Percentiles rank a stretch among this genome's conserved stretches.
Conservation (phyloP, 176 grass and related monocot genomes). For the Ensete ventricosum region DNA sequence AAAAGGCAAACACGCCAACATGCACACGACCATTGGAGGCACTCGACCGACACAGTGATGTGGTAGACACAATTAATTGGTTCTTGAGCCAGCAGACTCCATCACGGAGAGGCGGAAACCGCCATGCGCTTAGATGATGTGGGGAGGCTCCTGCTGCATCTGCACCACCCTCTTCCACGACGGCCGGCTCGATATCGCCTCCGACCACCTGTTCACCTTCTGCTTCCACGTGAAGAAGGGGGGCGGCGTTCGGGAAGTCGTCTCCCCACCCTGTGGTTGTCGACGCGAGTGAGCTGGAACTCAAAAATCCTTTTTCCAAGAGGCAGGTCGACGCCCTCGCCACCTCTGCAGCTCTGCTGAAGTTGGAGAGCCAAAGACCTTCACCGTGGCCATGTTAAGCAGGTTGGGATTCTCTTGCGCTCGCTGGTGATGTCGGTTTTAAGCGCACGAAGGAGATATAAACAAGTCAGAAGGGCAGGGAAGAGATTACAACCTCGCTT, state of each 20-base stretch:
- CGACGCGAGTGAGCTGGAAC: slow-evolving; percentile 88
- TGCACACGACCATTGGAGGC: too few species aligned
- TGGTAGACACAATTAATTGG: not conserved
- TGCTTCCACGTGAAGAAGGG: slow-evolving; percentile 36
- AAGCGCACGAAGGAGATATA: too few species aligned
- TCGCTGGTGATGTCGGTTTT: too few species aligned
- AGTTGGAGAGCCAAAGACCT: slow-evolving; percentile 76
- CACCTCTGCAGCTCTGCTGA: slow-evolving; percentile 49
- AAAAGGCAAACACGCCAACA: too few species aligned
- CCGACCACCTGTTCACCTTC: slow-evolving; percentile 70
- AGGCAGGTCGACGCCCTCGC: slow-evolving; percentile 78
- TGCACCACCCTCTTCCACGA: slow-evolving; percentile 62
- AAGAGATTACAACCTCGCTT: too few species aligned
- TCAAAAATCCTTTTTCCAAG: slow-evolving; percentile 30
- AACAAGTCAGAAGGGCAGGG: too few species aligned
- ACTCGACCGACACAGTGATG: too few species aligned
- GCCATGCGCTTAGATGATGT: not conserved
- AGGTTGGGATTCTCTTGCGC: too few species aligned
- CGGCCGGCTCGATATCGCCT: slow-evolving; percentile 35
- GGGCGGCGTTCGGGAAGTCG: slow-evolving; percentile 67
- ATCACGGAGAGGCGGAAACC: too few species aligned
- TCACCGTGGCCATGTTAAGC: slow-evolving; percentile 31
- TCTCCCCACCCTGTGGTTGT: slow-evolving; percentile 49
- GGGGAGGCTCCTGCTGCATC: slow-evolving; percentile 50
- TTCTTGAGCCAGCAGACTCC: too few species aligned